Conservation (phyloP, 768 basidiomycete genomes). For the Sutorius australiensis region DNA sequence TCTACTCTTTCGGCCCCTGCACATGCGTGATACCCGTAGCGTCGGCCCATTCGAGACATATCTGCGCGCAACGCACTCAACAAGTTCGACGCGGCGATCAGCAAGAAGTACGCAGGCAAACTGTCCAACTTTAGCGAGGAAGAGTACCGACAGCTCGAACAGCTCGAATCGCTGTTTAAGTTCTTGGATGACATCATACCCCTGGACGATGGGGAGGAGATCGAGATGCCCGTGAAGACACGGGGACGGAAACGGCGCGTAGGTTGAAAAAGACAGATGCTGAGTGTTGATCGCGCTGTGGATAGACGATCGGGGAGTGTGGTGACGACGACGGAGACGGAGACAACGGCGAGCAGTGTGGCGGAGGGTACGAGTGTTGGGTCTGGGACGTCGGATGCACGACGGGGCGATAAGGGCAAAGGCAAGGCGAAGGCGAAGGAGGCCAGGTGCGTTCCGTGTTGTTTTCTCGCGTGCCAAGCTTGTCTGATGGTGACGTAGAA, state of each 20-base stretch:
- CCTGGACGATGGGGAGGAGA: slow-evolving; percentile 57
- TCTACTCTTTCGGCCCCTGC: too few species aligned
- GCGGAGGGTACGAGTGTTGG: slow-evolving; percentile 33
- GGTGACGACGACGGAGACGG: slow-evolving; percentile 30
- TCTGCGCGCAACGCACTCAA: too few species aligned
- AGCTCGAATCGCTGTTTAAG: slow-evolving; percentile 60
- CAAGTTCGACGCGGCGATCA: too few species aligned
- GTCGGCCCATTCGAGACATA: slow-evolving; percentile 47
- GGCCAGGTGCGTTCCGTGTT: slow-evolving; percentile 37
- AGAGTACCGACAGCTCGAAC: slow-evolving; percentile 60
- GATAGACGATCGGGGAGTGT: slow-evolving; percentile 50
- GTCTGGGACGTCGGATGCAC: slow-evolving; percentile 29
- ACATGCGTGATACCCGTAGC: slow-evolving; percentile 34
- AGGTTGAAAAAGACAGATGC: too few species aligned
- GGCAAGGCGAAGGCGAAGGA: slow-evolving; percentile 30
- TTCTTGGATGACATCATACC: slow-evolving; percentile 73
- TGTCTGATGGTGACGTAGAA: slow-evolving; percentile 32
- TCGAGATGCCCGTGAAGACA: too few species aligned
- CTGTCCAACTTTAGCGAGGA: too few species aligned
- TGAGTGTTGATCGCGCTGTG: too few species aligned
- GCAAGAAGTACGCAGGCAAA: too few species aligned
- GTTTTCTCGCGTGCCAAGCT: background rate
- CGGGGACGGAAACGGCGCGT: too few species aligned
- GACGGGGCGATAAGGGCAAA: slow-evolving; percentile 17
- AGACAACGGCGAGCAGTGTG: slow-evolving; percentile 38